These are phyloP conservation scores for Melastoma candidum DNA, from an alignment of 441 rosid species.

Conservation along the genomic window DNA sequence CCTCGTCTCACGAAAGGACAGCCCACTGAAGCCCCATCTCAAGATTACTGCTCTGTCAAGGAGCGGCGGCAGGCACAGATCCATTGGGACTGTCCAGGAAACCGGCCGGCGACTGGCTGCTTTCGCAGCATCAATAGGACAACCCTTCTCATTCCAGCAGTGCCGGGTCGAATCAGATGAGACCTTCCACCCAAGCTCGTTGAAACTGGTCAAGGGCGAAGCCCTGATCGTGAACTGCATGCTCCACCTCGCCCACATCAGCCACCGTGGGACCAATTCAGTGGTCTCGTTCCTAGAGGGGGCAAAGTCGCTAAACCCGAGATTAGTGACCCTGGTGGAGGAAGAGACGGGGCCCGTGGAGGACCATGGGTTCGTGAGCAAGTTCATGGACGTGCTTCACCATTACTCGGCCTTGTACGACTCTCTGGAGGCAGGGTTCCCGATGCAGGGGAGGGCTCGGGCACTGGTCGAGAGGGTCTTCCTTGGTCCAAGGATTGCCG, in stretches of 20 bases:
- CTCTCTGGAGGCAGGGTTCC: constrained; percentile 63
- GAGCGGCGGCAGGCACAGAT: constrained; percentile 34
- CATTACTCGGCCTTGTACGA: constrained; percentile 79
- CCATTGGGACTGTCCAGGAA: constrained; percentile 50
- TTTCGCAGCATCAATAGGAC: constrained; percentile 64
- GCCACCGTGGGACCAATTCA: constrained; percentile 40
- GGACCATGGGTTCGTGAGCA: constrained; percentile 39
- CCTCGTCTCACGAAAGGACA: constrained; percentile 45
- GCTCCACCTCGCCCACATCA: constrained; percentile 65
- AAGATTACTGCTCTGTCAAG: constrained; percentile 68
- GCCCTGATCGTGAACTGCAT: constrained; percentile 62
- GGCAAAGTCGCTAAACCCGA: constrained; percentile 43
- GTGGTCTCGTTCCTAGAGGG: constrained; percentile 50
- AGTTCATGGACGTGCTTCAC: constrained; percentile 71
- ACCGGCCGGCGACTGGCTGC: constrained; percentile 57
- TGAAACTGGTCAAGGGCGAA: constrained; percentile 63
- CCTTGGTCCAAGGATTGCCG: constrained; percentile 50
- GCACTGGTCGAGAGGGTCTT: constrained; percentile 55
- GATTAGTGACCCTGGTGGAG: constrained; percentile 46
- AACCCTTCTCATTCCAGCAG: constrained; percentile 63
- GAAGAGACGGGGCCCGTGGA: constrained; percentile 32
- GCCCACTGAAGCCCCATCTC: constrained; percentile 47
- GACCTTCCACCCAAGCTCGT: constrained; percentile 32
- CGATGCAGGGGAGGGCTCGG: constrained; percentile 41
- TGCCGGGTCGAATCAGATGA: constrained; percentile 47